Base-by-base conservation (phyloP, 495 filamentous ascomycete genomes). In the Tuber microsphaerosporum region DNA sequence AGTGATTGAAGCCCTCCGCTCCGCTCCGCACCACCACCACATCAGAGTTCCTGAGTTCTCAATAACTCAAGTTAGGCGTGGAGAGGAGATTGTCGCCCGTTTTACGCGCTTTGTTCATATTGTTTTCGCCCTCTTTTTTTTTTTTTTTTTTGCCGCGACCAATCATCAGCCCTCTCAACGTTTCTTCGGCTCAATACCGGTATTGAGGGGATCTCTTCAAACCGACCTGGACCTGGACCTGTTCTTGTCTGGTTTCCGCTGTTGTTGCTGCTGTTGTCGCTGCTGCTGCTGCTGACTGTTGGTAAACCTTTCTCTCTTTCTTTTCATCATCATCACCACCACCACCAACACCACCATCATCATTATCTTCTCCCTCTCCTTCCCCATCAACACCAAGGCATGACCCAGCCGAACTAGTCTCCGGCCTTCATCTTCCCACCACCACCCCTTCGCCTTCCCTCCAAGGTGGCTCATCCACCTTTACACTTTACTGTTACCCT, bases 261-360 rank as follows among this genome's bases (percentile, higher is more conserved):
- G 37, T 69, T 73, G 70, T 73, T 69, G 61, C 39, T 41, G 39
- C 39, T 41, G 34, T 71, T 69, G 61, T 3, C 5, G 39, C 39
- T 41, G 39, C 39, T 41, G 39, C 39, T 41, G 39, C 70, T 75
- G 72, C 77, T 79, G 75, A 82, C 71, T 75, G 70, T 56, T 74
- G 83, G 82, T 68, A 26, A 65, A 34, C 26, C 56, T 65, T 65
- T 19, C 31, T 8, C 17, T 65, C 39, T 41, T 41, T 41, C 39
- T 41, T 41, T 41, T 41, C 39, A 41, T 41, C 39, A 41, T 6
- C 39, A 41, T 3, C 56, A 82, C 83, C 69, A 82, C 80, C 71
- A 73, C 71, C 79, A 84, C 82, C 77, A 82, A 83, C 85, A 85
- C 86, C 77, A 75, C 77, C 70, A 31, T 34, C 76, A 74, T 71